These are phyloP conservation scores for Ogataea saltuana DNA, from an alignment of 805 yeast genomes.

Conservation along the genomic window DNA sequence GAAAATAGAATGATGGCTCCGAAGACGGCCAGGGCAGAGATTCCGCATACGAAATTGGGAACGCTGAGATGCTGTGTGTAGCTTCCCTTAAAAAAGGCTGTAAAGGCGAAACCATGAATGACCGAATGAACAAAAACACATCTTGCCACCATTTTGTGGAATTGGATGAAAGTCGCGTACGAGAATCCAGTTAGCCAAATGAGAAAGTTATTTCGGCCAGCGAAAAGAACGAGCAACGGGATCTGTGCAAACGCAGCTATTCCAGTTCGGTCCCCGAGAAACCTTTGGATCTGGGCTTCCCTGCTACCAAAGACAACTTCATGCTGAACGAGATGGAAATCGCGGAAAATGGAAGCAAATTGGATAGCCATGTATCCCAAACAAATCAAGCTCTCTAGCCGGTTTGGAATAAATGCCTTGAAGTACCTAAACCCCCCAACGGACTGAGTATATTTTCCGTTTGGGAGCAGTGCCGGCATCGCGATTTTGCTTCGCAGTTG, in stretches of 20 bases:
- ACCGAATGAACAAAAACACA: constrained; percentile 25
- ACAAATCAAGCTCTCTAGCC: constrained; percentile 35
- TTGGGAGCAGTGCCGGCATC: constrained; percentile 40
- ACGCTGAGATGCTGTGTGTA: constrained; percentile 13
- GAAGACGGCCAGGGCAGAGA: constrained; percentile 43
- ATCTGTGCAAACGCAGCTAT: constrained; percentile 41
- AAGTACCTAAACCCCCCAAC: constrained; percentile 20
- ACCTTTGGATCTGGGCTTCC: constrained; percentile 36
- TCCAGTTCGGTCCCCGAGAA: constrained; percentile 40
- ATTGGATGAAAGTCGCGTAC: constrained; percentile 46
- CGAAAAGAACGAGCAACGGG: constrained; percentile 45
- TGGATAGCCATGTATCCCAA: constrained; percentile 30
- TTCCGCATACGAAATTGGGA: constrained; percentile 34
- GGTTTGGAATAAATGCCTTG: constrained; percentile 32
- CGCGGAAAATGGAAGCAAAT: constrained; percentile 23
- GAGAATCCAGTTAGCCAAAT: constrained; percentile 46
- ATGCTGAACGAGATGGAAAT: constrained; percentile 16
- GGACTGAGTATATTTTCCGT: constrained; percentile 22
- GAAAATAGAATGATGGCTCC: constrained; percentile 51
- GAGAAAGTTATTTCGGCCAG: constrained; percentile 49
- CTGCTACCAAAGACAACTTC: constrained; percentile 34
- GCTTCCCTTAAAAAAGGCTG: constrained; percentile 13
- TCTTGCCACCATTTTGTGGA: constrained; percentile 70
- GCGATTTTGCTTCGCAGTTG: constrained; percentile 37
- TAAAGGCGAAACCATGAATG: constrained; percentile 40